phyloP scores from a whole-genome alignment of 1,284 basidiomycete species.

The Trichosporon asahii region DNA sequence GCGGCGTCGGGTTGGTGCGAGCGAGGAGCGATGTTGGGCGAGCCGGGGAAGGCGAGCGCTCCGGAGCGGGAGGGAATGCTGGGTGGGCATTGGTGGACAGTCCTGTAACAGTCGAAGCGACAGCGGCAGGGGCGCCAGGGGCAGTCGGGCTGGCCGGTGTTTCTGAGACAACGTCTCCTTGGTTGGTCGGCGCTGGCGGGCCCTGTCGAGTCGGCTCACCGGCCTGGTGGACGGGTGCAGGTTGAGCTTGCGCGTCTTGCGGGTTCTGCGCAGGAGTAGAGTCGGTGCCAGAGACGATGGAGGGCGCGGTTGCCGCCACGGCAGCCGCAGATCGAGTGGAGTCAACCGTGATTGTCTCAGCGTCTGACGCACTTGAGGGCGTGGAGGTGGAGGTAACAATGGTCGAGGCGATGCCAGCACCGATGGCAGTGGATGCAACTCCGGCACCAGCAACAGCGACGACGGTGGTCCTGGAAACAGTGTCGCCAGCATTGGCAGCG shows the following conservation, averaged over 20 bases:
- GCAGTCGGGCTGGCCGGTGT: constrained; percentile 8
- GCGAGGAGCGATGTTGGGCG: not conserved
- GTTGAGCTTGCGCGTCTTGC: not conserved
- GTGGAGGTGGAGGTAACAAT: not conserved
- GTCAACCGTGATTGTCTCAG: constrained; percentile 1
- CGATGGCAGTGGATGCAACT: not conserved
- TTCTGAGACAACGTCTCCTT: not conserved
- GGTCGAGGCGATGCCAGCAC: not conserved
- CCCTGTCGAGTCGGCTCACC: not conserved
- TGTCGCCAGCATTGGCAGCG: constrained; percentile 14
- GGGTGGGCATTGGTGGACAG: not conserved
- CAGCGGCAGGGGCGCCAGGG: constrained; percentile 10
- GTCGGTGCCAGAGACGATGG: not conserved
- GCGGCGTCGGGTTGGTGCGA: constrained; percentile 20
- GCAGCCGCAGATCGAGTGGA: not conserved
- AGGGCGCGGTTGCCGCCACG: not conserved
- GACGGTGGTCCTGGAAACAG: not conserved
- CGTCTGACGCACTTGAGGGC: not conserved
- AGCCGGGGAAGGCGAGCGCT: constrained; percentile 16
- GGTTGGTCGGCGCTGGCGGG: not conserved
- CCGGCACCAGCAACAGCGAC: not conserved
- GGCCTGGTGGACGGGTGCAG: not conserved
- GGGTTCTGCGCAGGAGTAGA: not conserved
- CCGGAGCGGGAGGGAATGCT: constrained; percentile 11
- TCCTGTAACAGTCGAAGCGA: not conserved